Base-by-base conservation (phyloP, 2,329 filamentous ascomycete species). In the Colletotrichum camelliae region DNA sequence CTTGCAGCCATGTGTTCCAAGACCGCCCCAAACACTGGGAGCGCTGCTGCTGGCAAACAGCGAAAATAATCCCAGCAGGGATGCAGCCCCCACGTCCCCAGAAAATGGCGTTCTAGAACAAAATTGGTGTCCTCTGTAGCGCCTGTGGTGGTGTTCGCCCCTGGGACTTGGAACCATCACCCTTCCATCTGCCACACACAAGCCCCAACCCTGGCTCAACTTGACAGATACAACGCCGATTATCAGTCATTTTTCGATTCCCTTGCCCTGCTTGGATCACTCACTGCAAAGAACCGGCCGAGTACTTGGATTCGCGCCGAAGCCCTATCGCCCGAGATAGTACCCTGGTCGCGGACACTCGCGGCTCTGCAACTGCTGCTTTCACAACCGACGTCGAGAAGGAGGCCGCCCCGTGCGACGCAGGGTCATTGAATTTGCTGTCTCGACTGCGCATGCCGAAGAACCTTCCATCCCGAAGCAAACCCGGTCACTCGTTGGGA, bases 101-200 rank as follows among this genome's bases (percentile, higher is more conserved):
- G 74, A 74, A 70, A 74, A 76, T 39, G 71, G 74, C 33, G 65
- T 76, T 76, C 74, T 76, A 76, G 74, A 76, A 76, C 71, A 70
- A 76, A 71, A 52, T 75, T 66, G 74, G 58, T 73, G 52, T 58
- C 35, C 57, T 70, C 33, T 5, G 60, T 64, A 31, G 67, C 55
- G 68, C 33, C 35, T 37, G 35, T 69, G 57, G 71, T 74, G 29
- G 65, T 74, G 65, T 74, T 76, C 18, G 71, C 71, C 65, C 70
- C 57, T 66, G 35, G 65, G 27, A 67, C 62, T 75, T 68, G 73
- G 64, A 31, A 73, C 57, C 72, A 35, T 74, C 58, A 70, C 58
- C 43, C 60, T 24, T 60, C 48, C 52, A 60, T 58, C 55, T 43
- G 43, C 15, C 68, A 67, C 67, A 70, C 48, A 65, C 70, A 55